Evolutionary conservation across 805 yeast genomes (phyloP).

Genomic region (Lachancea sp.): DNA sequence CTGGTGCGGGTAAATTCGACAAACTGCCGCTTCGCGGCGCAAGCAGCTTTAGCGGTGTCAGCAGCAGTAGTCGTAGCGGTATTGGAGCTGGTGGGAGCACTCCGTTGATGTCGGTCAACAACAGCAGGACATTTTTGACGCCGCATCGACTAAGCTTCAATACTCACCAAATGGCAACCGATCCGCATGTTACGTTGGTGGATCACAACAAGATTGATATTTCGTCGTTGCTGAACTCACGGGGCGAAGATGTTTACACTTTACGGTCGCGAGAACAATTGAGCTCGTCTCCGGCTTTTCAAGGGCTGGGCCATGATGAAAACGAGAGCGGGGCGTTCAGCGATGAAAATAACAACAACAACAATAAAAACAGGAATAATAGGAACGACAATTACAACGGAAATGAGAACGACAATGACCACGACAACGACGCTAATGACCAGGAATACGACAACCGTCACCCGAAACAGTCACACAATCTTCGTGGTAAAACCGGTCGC

Average conservation of each 20-base stretch:
- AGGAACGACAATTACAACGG: not conserved
- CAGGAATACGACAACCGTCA: too few relatives aligned
- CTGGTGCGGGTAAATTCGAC: not conserved
- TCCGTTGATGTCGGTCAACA: not conserved
- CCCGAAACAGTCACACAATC: too few relatives aligned
- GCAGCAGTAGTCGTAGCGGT: constrained; percentile 1
- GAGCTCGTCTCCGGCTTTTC: constrained; percentile 9
- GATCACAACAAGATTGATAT: constrained; percentile 18
- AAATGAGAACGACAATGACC: not conserved
- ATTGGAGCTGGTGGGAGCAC: not conserved
- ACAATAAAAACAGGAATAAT: constrained; percentile 10
- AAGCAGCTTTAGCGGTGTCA: constrained; percentile 1
- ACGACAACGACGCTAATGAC: not conserved
- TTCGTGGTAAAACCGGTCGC: too few relatives aligned
- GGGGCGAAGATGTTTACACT: constrained; percentile 23
- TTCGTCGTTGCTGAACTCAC: constrained; percentile 24
- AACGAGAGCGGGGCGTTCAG: not conserved
- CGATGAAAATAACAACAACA: constrained; percentile 2
- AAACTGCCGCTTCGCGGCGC: constrained; percentile 1
- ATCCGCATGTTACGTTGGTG: constrained; percentile 20
- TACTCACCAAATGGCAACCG: constrained; percentile 18
- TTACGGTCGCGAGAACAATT: constrained; percentile 11
- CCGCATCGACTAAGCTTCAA: constrained; percentile 24
- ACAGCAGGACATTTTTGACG: constrained; percentile 14
- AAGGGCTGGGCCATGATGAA: not conserved